Conservation (phyloP, 2,329 filamentous ascomycete species). For the Coleophoma eucalyptorum region DNA sequence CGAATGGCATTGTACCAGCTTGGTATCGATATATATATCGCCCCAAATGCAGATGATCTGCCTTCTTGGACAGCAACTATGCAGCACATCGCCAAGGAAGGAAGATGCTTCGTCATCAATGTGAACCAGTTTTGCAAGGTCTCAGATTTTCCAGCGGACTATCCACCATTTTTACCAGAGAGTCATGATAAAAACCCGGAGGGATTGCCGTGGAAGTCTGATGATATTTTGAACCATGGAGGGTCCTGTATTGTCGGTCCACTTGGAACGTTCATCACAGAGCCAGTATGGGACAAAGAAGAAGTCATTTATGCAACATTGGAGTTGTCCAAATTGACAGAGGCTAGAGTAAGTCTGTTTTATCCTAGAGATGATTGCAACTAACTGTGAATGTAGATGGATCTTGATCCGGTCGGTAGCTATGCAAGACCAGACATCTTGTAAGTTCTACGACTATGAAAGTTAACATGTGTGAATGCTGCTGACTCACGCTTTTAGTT, state of each 20-base stretch:
- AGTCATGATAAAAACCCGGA: constrained; percentile 34
- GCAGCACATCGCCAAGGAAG: constrained; percentile 42
- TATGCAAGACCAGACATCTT: constrained; percentile 37
- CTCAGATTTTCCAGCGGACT: constrained; percentile 36
- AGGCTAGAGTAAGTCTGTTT: constrained; percentile 28
- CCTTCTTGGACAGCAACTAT: constrained; percentile 34
- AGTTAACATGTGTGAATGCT: no score
- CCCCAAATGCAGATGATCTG: constrained; percentile 21
- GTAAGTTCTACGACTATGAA: constrained; percentile 21
- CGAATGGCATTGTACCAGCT: constrained; percentile 37
- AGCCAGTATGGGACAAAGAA: constrained; percentile 36
- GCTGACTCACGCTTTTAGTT: background rate
- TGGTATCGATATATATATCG: constrained; percentile 30
- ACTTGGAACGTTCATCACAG: constrained; percentile 31
- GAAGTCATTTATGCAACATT: constrained; percentile 34
- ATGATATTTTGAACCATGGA: constrained; percentile 35
- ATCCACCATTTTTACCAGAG: constrained; percentile 35
- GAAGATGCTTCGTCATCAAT: constrained; percentile 37
- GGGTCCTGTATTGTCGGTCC: constrained; percentile 37
- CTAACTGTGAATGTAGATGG: constrained; percentile 24
- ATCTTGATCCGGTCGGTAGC: constrained; percentile 37
- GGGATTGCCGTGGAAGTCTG: constrained; percentile 30
- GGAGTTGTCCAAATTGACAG: constrained; percentile 28
- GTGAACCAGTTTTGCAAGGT: constrained; percentile 35
- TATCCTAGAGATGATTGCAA: background rate